Evolutionary conservation across 805 yeast genomes (phyloP).

Genomic region (Millerago galiae): DNA sequence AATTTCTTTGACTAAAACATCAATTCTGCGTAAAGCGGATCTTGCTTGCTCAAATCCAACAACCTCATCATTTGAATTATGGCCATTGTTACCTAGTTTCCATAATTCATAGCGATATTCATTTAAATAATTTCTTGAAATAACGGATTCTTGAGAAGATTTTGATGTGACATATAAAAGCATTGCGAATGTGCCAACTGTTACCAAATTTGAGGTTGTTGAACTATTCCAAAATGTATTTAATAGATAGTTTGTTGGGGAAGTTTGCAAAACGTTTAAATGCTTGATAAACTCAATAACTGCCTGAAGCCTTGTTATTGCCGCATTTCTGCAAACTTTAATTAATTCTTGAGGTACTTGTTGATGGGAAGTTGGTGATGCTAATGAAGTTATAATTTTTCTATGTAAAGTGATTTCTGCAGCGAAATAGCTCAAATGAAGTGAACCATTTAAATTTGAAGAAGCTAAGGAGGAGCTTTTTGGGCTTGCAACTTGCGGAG

Average conservation of each 20-base stretch:
- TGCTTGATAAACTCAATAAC: constrained; percentile 74
- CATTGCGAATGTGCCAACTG: constrained; percentile 86
- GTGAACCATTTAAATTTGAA: constrained; percentile 66
- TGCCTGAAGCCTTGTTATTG: constrained; percentile 72
- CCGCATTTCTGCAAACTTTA: constrained; percentile 77
- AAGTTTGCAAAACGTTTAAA: constrained; percentile 30
- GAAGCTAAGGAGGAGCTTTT: constrained; percentile 21
- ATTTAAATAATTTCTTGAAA: constrained; percentile 61
- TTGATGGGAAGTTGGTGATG: constrained; percentile 28
- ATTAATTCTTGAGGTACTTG: constrained; percentile 47
- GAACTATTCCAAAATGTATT: constrained; percentile 89
- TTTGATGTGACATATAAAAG: constrained; percentile 65
- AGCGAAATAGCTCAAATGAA: constrained; percentile 82
- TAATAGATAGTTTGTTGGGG: constrained; percentile 42
- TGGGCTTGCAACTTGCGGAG: background rate
- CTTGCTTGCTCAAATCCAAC: constrained; percentile 45
- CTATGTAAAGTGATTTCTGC: constrained; percentile 85
- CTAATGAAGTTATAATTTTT: constrained; percentile 47
- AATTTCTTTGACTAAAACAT: constrained; percentile 63
- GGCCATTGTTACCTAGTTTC: constrained; percentile 47
- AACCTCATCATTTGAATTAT: background rate
- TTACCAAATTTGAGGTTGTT: constrained; percentile 68
- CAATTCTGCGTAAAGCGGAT: constrained; percentile 67
- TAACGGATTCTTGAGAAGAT: constrained; percentile 52
- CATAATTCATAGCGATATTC: constrained; percentile 74